Conservation (phyloP, 805 yeast genomes). For the Ogataea nonfermentans region DNA sequence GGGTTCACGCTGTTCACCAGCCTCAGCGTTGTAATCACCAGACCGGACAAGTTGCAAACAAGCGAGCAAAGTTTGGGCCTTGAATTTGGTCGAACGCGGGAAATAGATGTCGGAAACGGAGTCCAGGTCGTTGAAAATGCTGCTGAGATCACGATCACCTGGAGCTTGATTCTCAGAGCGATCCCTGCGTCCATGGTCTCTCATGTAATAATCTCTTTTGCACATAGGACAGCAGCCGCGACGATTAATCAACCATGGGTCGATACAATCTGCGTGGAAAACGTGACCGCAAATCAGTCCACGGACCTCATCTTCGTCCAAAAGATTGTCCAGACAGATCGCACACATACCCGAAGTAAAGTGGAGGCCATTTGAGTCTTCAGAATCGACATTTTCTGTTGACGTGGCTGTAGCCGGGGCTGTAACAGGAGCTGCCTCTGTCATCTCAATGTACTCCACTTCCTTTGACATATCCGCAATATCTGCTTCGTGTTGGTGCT, state of each 20-base stretch:
- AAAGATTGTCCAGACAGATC: slow-evolving; percentile 68
- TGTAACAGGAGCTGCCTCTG: slow-evolving; percentile 9
- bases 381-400: slow-evolving; percentile 1
- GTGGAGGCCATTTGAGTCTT: slow-evolving; percentile 35
- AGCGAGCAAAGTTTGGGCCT: slow-evolving; percentile 28
- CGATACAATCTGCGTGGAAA: slow-evolving; percentile 75
- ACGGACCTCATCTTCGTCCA: slow-evolving; percentile 61
- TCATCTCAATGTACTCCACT: slow-evolving; percentile 10
- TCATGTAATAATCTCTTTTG: slow-evolving; percentile 61
- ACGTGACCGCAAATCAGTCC: slow-evolving; percentile 82
- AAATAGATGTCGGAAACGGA: slow-evolving; percentile 16
- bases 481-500: slow-evolving; percentile 13
- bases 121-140: slow-evolving; percentile 25
- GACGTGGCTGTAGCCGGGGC: slow-evolving; percentile 13
- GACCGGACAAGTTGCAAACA: slow-evolving; percentile 18
- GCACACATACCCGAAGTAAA: slow-evolving; percentile 73
- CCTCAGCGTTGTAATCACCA: slow-evolving; percentile 11
- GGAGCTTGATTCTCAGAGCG: slow-evolving; percentile 3
- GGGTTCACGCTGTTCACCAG: slow-evolving; percentile 1
- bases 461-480: slow-evolving; percentile 11
- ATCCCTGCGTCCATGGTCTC: slow-evolving; percentile 23
- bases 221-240: slow-evolving; percentile 85
- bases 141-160: slow-evolving; percentile 24
- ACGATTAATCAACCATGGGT: slow-evolving; percentile 75
- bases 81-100: slow-evolving; percentile 27